Conservation (phyloP, 495 filamentous ascomycete species). For the Xylaria longipes region DNA sequence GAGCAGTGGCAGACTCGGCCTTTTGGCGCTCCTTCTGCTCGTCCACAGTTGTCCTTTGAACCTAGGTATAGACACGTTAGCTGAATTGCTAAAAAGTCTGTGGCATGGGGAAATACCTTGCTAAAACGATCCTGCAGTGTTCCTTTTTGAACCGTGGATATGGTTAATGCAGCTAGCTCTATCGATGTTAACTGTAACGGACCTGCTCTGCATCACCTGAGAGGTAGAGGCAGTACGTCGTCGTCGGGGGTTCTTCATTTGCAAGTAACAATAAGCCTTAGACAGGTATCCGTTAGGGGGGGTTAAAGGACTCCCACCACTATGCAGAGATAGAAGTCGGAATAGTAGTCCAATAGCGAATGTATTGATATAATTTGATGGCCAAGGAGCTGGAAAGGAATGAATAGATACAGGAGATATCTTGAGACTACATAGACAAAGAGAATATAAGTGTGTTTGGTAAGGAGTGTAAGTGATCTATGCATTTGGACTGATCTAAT, state of each 20-base stretch:
- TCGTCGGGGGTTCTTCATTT: slow-evolving; percentile 7
- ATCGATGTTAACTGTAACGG: slow-evolving; percentile 4
- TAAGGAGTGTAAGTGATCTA: neutral
- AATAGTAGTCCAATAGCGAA: slow-evolving; percentile 5
- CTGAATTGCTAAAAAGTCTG: slow-evolving; percentile 5
- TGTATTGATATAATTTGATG: slow-evolving; percentile 9
- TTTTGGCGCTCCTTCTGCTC: slow-evolving; percentile 35
- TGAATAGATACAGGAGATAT: neutral
- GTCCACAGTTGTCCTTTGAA: slow-evolving; percentile 4
- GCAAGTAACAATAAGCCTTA: slow-evolving; percentile 1
- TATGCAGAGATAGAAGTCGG: slow-evolving; percentile 10
- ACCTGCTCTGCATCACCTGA: slow-evolving; percentile 4
- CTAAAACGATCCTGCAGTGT: slow-evolving; percentile 3
- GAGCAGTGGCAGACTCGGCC: slow-evolving; percentile 17
- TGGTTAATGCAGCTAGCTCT: slow-evolving; percentile 2
- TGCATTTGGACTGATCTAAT: neutral
- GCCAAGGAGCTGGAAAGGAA: neutral
- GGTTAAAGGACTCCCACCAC: neutral
- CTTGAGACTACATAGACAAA: slow-evolving; percentile 4
- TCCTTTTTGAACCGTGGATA: slow-evolving; percentile 2
- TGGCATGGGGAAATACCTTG: slow-evolving; percentile 5
- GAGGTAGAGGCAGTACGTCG: slow-evolving; percentile 7
- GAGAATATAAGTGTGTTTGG: slow-evolving; percentile 5
- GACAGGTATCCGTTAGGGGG: slow-evolving; percentile 1
- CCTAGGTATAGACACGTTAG: slow-evolving; percentile 10